A percentile compares a stretch with the other conserved stretches of the same genome.
Conservation (phyloP, 129 eudicot species). For the Helianthus tuberosus region DNA sequence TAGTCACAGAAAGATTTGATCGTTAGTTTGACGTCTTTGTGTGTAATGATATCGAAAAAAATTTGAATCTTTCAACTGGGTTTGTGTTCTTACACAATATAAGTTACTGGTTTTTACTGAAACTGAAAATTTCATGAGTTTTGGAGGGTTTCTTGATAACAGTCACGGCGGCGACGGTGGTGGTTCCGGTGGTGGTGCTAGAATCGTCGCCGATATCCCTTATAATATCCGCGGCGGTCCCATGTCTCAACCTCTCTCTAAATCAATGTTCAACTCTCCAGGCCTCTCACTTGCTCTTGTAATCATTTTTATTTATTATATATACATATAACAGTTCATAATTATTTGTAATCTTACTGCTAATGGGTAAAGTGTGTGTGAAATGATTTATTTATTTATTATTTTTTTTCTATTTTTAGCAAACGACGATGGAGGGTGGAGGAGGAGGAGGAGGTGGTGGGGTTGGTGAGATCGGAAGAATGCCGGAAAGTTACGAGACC, state of each 20-base stretch:
- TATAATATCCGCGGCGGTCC: slow-evolving; percentile 56
- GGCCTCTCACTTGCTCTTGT: slow-evolving; percentile 99
- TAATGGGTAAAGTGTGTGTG: not conserved
- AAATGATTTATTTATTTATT: not conserved
- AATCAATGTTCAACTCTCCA: slow-evolving; percentile 84
- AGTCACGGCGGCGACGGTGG: slow-evolving; percentile 64
- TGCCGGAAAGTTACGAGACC: slow-evolving; percentile 51
- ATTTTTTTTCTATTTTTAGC: slow-evolving; percentile 35
- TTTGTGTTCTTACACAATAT: not conserved
- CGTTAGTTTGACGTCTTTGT: not conserved
- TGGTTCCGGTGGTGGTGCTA: slow-evolving; percentile 47
- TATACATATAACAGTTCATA: not conserved
- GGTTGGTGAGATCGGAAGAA: slow-evolving; percentile 57
- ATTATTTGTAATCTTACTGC: not conserved
- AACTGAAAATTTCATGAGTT: slow-evolving; percentile 69
- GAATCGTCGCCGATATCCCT: slow-evolving; percentile 63
- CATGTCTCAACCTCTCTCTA: slow-evolving; percentile 55
- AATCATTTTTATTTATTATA: not conserved
- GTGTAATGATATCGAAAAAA: slow-evolving; percentile 17
- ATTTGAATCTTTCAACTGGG: slow-evolving; percentile 31
- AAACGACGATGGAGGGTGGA: slow-evolving; percentile 67
- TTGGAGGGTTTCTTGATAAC: slow-evolving; percentile 91
- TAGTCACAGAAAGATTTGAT: slow-evolving; percentile 9
- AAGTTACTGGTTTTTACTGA: not conserved
- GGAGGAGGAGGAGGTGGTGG: slow-evolving; percentile 24